phyloP scores from a whole-genome alignment of 495 filamentous ascomycete species.

The Aspergillus carlsbadensis region DNA sequence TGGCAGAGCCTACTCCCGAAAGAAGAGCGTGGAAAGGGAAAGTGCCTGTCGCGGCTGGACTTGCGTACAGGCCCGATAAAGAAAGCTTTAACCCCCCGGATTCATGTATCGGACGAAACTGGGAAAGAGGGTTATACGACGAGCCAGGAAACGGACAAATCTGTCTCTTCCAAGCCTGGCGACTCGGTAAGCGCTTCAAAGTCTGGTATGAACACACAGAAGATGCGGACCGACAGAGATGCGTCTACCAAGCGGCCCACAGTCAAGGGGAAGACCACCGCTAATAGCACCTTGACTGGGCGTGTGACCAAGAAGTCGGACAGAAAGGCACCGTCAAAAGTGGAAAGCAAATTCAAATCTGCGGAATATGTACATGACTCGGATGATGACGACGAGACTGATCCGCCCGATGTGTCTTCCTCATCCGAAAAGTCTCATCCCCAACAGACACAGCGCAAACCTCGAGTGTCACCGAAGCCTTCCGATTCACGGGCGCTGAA shows the following conservation, averaged over 20 bases:
- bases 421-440: slow-evolving; percentile 33
- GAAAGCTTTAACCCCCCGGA: slow-evolving; percentile 53
- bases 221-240: slow-evolving; percentile 63
- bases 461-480: slow-evolving; percentile 19
- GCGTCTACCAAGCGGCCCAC: slow-evolving; percentile 57
- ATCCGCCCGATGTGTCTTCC: slow-evolving; percentile 41
- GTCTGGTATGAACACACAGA: slow-evolving; percentile 51
- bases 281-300: slow-evolving; percentile 48
- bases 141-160: slow-evolving; percentile 55
- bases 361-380: slow-evolving; percentile 75
- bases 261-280: slow-evolving; percentile 51
- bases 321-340: slow-evolving; percentile 44
- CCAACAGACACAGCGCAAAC: slow-evolving; percentile 21
- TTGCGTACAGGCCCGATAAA: slow-evolving; percentile 56
- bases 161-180: slow-evolving; percentile 45
- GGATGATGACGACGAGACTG: slow-evolving; percentile 66
- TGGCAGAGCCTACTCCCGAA: slow-evolving; percentile 79
- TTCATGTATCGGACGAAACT: slow-evolving; percentile 54
- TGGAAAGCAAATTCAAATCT: slow-evolving; percentile 60
- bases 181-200: slow-evolving; percentile 54
- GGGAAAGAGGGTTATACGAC: slow-evolving; percentile 38
- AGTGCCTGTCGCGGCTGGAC: slow-evolving; percentile 71
- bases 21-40: slow-evolving; percentile 77
- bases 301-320: slow-evolving; percentile 53
- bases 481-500: slow-evolving; percentile 18